Evolutionary conservation across 2,329 filamentous ascomycete species (phyloP).

Genomic region (Neofusicoccum laricinum): DNA sequence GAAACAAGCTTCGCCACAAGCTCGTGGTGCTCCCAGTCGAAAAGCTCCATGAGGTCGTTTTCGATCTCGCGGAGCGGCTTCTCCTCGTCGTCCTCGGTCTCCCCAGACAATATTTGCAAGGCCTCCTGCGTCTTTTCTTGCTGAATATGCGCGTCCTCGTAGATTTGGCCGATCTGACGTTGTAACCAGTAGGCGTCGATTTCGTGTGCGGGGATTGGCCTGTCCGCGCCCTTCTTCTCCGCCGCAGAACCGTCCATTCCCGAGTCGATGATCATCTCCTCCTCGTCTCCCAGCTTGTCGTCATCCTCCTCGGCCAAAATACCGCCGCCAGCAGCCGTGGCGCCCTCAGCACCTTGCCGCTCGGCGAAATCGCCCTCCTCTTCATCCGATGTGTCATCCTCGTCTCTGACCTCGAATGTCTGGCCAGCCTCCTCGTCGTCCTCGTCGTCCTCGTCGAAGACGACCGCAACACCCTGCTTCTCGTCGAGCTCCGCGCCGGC

Average conservation of each 20-base stretch:
- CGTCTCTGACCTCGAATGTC: slow-evolving; percentile 82
- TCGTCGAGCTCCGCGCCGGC: slow-evolving; percentile 78
- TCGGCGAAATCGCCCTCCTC: slow-evolving; percentile 62
- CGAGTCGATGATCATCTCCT: slow-evolving; percentile 82
- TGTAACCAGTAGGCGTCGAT: slow-evolving; percentile 98
- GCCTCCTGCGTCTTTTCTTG: slow-evolving; percentile 88
- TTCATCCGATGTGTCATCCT: slow-evolving; percentile 74
- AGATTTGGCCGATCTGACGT: slow-evolving; percentile 82
- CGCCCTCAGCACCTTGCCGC: slow-evolving; percentile 49
- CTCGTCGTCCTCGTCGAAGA: slow-evolving; percentile 89
- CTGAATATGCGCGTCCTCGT: slow-evolving; percentile 87
- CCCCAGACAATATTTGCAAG: slow-evolving; percentile 75
- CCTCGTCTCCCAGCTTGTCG: slow-evolving; percentile 53
- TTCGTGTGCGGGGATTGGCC: slow-evolving; percentile 74
- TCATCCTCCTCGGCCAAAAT: slow-evolving; percentile 25
- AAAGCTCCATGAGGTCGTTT: slow-evolving; percentile 97
- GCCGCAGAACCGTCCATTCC: slow-evolving; percentile 44
- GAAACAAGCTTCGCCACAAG: slow-evolving; percentile 86
- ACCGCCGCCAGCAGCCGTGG: slow-evolving; percentile 45
- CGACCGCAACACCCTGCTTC: slow-evolving; percentile 92
- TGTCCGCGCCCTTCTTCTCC: slow-evolving; percentile 48
- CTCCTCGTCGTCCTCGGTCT: slow-evolving; percentile 73
- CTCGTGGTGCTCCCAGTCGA: slow-evolving; percentile 95
- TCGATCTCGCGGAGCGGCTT: slow-evolving; percentile 89
- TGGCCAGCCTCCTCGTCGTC: slow-evolving; percentile 72